Base-by-base conservation (phyloP, 1,284 basidiomycete genomes). In the Trametes pubescens region DNA sequence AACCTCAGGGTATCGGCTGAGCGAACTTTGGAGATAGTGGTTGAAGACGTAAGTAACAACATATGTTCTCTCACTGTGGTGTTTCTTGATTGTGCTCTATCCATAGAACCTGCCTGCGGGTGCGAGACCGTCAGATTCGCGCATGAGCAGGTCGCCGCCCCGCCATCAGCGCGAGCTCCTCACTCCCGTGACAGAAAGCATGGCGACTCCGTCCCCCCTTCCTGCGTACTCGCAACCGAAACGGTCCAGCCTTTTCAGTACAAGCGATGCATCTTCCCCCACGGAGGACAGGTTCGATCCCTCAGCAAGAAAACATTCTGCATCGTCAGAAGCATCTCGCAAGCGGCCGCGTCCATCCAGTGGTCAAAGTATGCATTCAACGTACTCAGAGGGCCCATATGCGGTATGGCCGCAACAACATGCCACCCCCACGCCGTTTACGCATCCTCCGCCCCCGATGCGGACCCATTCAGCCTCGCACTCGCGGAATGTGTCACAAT, bases 1-100 rank as follows among this genome's bases (percentile, higher is more conserved):
- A 78, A 78, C 52, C 64, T 81, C 53, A 72, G 72, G 61, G 74
- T 79, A 21, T 59, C 72, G 6, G 56, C 61, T 13, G 72, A 79
- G 14, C 72, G 70, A 46, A 77, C 77, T 7, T 55, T 80, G 18
- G 67, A 76, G 59, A 69, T 81, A 10, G 71, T 72, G 38, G 72
- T 81, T 24, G 79, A 80, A 55, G 64, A 72, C 55, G 74, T 75
- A 44, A 60, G 72, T 59, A 16, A 8, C 43, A 21, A 13, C 37
- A 38, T 13, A 13, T 11, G 4, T 29, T 22, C 8, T 2, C 26
- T 0, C 22, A 26, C 2, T 22, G 9, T 59, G 29, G 34, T 16
- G 21, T 22, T 22, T 49, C 10, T 3, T n/a, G 13, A 21, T 44
- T 32, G 14, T 11, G 18, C 14, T 26, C 14, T 18, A 18, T 29